Evolutionary conservation across 2,329 filamentous ascomycete genomes (phyloP).

Genomic region (Mariannaea sp.): DNA sequence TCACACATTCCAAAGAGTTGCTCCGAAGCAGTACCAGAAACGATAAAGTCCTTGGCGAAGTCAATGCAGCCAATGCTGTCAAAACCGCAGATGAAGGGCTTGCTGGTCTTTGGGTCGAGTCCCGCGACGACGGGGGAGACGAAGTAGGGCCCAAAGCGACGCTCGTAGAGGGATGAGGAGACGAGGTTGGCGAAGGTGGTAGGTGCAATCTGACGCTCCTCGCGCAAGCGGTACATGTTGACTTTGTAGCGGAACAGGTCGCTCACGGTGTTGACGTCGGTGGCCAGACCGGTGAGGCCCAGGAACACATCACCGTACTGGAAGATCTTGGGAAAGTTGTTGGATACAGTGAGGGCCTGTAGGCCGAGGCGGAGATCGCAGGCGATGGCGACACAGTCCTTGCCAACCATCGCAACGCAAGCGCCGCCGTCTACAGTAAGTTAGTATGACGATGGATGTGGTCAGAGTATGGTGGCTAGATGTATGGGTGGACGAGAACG

Average conservation of each 20-base stretch:
- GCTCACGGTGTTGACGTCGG: conserved; percentile 90
- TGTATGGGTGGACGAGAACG: conserved; percentile 37
- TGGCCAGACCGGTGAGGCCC: conserved; percentile 93
- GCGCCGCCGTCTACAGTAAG: conserved; percentile 74
- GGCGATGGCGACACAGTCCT: conserved; percentile 99
- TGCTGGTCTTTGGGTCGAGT: conserved; percentile 89
- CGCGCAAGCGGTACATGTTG: conserved; percentile 98
- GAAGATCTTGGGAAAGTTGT: conserved; percentile 99
- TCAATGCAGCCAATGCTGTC: conserved; percentile 99
- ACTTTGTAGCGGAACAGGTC: conserved; percentile 99
- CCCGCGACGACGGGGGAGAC: conserved; percentile 93
- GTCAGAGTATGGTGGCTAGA: no score
- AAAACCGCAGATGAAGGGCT: conserved; percentile 98
- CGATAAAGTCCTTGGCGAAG: conserved; percentile 99
- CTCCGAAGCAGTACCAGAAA: conserved; percentile 92
- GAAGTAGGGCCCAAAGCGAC: conserved; percentile 94
- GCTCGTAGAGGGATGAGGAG: conserved; percentile 88
- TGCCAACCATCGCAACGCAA: conserved; percentile 98
- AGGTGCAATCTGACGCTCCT: conserved; percentile 95
- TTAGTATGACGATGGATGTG: neutral
- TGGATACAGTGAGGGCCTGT: conserved; percentile 95
- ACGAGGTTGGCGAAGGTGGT: conserved; percentile 97
- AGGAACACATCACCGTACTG: conserved; percentile 95
- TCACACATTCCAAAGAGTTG: conserved; percentile 99
- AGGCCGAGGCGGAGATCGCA: conserved; percentile 98